These are phyloP conservation scores for Metschnikowia lachancei DNA, from an alignment of 805 yeast species.

Conservation along the genomic window DNA sequence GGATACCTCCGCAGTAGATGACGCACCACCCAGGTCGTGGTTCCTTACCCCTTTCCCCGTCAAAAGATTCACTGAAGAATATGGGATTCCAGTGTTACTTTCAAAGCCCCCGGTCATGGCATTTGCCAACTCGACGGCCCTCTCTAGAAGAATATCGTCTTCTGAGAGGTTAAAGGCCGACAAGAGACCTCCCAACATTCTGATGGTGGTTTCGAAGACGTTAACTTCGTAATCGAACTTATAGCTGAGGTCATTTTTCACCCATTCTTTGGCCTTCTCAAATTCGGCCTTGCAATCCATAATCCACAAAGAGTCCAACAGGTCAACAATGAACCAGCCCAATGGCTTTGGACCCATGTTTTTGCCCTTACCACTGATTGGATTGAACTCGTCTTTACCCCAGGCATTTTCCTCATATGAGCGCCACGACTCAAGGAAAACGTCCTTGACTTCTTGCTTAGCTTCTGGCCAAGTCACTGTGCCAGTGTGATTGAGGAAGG, in stretches of 20 bases:
- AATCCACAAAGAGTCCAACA: constrained; percentile 75
- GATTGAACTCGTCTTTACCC: constrained; percentile 79
- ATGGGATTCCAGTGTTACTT: constrained; percentile 68
- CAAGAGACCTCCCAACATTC: constrained; percentile 91
- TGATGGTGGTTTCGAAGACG: constrained; percentile 89
- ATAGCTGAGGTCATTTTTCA: constrained; percentile 63
- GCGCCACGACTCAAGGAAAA: constrained; percentile 72
- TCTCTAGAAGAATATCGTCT: constrained; percentile 69
- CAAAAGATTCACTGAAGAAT: constrained; percentile 69
- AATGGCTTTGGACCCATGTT: constrained; percentile 80
- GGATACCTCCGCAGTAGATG: constrained; percentile 87
- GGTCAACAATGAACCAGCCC: constrained; percentile 92
- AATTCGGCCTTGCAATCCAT: constrained; percentile 71
- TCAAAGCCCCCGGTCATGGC: constrained; percentile 68
- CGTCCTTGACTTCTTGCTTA: constrained; percentile 59
- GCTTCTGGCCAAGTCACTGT: constrained; percentile 43
- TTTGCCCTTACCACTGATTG: constrained; percentile 57
- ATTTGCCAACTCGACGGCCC: constrained; percentile 78
- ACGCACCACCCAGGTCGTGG: constrained; percentile 71
- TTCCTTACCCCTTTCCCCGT: constrained; percentile 58
- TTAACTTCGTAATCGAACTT: constrained; percentile 73
- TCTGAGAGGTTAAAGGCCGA: constrained; percentile 73
- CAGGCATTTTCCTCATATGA: constrained; percentile 74
- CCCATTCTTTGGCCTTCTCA: constrained; percentile 68
- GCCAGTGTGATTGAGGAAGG: background rate